These are phyloP conservation scores for Xylariales sp. DNA, from an alignment of 2,329 filamentous ascomycete species.

Conservation along the genomic window DNA sequence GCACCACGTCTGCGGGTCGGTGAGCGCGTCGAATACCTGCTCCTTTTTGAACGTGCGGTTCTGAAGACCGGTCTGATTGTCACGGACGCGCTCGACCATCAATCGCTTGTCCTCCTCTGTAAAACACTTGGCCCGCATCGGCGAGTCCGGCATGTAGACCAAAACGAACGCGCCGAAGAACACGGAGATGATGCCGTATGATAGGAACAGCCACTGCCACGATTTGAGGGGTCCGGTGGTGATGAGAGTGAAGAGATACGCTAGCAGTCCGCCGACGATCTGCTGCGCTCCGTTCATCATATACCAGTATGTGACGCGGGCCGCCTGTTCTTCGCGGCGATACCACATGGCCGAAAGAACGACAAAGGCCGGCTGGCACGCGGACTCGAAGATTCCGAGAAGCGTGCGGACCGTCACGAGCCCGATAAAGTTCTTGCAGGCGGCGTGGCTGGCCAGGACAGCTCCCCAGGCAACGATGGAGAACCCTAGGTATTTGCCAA, in stretches of 20 bases:
- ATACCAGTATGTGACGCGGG: constrained; percentile 77
- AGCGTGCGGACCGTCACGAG: constrained; percentile 72
- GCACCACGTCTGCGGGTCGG: constrained; percentile 74
- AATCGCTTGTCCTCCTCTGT: constrained; percentile 72
- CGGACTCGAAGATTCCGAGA: constrained; percentile 77
- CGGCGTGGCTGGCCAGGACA: constrained; percentile 70
- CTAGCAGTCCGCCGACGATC: constrained; percentile 76
- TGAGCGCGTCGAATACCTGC: constrained; percentile 63
- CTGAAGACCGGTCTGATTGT: constrained; percentile 71
- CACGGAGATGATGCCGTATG: constrained; percentile 72
- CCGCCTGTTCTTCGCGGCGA: constrained; percentile 73
- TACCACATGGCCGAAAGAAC: constrained; percentile 78
- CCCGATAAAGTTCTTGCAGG: constrained; percentile 68
- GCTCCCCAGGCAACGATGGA: constrained; percentile 74
- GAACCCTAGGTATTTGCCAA: constrained; percentile 73
- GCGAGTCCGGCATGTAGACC: constrained; percentile 74
- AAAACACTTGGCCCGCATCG: constrained; percentile 78
- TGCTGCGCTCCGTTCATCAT: constrained; percentile 83
- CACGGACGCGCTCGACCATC: constrained; percentile 69
- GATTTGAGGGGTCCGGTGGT: constrained; percentile 64
- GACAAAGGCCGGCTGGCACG: constrained; percentile 75
- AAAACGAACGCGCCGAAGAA: constrained; percentile 73
- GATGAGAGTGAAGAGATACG: constrained; percentile 71
- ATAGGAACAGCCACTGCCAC: constrained; percentile 77
- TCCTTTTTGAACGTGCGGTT: constrained; percentile 62